Evolutionary conservation across 345 rosid species (phyloP).

Genomic region (Carallia pectinifolia): DNA sequence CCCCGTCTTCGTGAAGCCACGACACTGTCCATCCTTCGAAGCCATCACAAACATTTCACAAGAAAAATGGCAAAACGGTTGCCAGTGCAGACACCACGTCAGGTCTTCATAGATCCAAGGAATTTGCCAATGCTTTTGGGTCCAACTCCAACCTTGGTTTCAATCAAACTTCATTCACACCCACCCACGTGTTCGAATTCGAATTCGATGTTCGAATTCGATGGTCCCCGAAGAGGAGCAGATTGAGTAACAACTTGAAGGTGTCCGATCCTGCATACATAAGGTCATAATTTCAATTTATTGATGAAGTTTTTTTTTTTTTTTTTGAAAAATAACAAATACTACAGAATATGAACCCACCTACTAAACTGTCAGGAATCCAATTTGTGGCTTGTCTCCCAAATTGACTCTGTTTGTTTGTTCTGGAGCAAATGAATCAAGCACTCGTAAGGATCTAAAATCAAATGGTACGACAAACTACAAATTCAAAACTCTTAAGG

Average conservation of each 20-base stretch:
- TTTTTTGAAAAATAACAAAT: too few species aligned
- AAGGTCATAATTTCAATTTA: not conserved
- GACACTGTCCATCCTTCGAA: not conserved
- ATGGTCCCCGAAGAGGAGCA: not conserved
- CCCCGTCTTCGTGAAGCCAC: too few species aligned
- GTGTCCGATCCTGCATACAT: constrained; percentile 12
- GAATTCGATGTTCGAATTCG: not conserved
- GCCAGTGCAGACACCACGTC: constrained; percentile 49
- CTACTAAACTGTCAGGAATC: constrained; percentile 21
- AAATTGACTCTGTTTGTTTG: constrained; percentile 17
- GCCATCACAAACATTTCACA: not conserved
- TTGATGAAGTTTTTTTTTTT: too few species aligned
- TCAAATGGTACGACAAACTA: not conserved
- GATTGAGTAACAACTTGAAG: not conserved
- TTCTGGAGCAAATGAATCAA: constrained; percentile 19
- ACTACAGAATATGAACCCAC: constrained; percentile 3
- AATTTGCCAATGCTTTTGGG: constrained; percentile 75
- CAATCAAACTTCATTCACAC: constrained; percentile 37
- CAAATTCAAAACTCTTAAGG: not conserved
- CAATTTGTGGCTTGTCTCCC: constrained; percentile 21
- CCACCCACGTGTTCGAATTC: constrained; percentile 13
- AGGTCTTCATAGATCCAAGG: constrained; percentile 62
- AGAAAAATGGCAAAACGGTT: too few species aligned
- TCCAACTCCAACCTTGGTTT: constrained; percentile 89
- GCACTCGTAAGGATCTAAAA: not conserved